phyloP scores from a whole-genome alignment of 495 filamentous ascomycete species.

The Aspergillus conjunctus region DNA sequence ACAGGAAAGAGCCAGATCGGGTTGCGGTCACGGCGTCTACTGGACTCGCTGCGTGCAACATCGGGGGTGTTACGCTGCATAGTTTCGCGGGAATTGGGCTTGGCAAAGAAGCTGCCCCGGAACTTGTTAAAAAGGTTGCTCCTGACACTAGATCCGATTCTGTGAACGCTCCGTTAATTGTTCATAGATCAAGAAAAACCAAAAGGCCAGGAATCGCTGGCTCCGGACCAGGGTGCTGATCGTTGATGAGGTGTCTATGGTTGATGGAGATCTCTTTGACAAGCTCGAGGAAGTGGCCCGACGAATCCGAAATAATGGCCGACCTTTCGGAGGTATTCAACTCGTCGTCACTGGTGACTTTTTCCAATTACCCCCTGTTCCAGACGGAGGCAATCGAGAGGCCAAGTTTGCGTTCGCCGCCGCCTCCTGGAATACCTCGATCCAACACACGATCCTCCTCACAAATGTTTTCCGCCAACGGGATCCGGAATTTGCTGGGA shows the following conservation, averaged over 20 bases:
- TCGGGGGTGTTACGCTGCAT: conserved; percentile 93
- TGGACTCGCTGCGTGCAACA: conserved; percentile 93
- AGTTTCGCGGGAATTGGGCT: conserved; percentile 95
- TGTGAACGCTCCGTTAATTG: conserved; percentile 18
- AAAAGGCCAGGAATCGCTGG: conserved; percentile 87
- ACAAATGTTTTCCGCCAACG: conserved; percentile 96
- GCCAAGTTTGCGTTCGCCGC: conserved; percentile 93
- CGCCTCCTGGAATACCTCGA: conserved; percentile 84
- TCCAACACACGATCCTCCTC: conserved; percentile 93
- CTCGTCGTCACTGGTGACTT: conserved; percentile 96
- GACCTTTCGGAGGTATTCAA: conserved; percentile 95
- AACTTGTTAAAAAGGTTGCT: conserved; percentile 75
- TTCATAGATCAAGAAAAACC: conserved; percentile 71
- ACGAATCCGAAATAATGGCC: conserved; percentile 77
- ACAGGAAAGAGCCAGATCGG: conserved; percentile 70
- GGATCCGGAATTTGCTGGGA: conserved; percentile 87
- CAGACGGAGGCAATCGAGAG: conserved; percentile 65
- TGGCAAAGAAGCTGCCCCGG: conserved; percentile 81
- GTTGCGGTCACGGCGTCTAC: conserved; percentile 95
- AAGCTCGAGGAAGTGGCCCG: conserved; percentile 92
- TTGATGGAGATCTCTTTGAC: conserved; percentile 95
- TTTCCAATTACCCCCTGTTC: conserved; percentile 94
- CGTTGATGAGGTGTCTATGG: conserved; percentile 97
- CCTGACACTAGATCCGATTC: not conserved
- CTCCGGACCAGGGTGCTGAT: conserved; percentile 81